These are phyloP conservation scores for Rhodotorula glutinis DNA, from an alignment of 1,284 basidiomycete species.

Conservation along the genomic window DNA sequence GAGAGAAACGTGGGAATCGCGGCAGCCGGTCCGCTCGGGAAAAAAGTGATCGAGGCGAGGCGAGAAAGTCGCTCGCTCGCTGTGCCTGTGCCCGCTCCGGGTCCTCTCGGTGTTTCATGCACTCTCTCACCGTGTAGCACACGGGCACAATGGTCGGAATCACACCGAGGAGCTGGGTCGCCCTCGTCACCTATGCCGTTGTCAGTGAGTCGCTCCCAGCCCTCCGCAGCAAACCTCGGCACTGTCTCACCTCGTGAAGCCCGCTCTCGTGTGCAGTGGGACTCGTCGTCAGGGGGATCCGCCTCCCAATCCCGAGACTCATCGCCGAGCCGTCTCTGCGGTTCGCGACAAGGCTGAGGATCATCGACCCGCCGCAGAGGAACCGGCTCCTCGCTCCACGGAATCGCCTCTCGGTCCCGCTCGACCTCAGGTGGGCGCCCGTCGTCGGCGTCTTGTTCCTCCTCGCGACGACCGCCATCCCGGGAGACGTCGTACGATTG, in stretches of 20 bases:
- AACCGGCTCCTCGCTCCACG: neutral
- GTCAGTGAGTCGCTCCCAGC: conserved; percentile 57
- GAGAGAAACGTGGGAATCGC: too few species aligned
- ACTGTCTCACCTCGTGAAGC: neutral
- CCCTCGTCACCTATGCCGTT: conserved; percentile 65
- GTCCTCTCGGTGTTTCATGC: too few species aligned
- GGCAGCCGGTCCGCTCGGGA: too few species aligned
- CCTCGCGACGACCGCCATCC: conserved; percentile 70
- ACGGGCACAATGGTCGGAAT: conserved; percentile 8
- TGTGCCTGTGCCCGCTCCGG: too few species aligned
- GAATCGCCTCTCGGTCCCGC: conserved; percentile 50
- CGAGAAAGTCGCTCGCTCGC: too few species aligned
- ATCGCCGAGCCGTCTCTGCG: conserved; percentile 30
- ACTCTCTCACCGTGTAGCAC: too few species aligned
- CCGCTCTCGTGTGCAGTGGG: conserved; percentile 49
- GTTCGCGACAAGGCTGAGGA: conserved; percentile 39
- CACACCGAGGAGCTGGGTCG: conserved; percentile 37
- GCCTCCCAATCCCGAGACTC: conserved; percentile 54
- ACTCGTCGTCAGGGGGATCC: conserved; percentile 65
- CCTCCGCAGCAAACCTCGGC: neutral
- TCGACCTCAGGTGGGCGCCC: conserved; percentile 68
- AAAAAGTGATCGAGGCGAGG: too few species aligned
- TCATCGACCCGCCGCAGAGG: conserved; percentile 41
- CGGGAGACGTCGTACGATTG: conserved; percentile 60
- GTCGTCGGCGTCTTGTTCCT: conserved; percentile 73